Evolutionary conservation across 2,329 filamentous ascomycete genomes (phyloP).

Genomic region (Scedosporium minutisporum): DNA sequence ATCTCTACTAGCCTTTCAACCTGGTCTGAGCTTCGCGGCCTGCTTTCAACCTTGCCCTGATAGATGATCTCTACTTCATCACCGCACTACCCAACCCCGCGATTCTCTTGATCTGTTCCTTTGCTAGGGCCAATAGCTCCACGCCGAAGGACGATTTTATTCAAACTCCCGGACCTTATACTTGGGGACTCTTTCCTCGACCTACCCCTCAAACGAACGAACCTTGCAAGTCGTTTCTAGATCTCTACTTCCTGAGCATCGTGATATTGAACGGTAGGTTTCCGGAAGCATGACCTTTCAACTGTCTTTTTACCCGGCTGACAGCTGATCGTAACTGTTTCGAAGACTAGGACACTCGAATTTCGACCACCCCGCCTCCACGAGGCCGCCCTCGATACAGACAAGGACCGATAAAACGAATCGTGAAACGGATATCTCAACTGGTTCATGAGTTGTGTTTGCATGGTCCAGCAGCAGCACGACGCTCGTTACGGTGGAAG

Average conservation of each 20-base stretch:
- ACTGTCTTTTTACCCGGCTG: not conserved
- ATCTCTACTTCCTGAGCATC: not conserved
- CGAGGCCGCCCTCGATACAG: not conserved
- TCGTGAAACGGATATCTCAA: not conserved
- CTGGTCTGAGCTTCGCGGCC: too few relatives aligned
- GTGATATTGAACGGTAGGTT: not conserved
- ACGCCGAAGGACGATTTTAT: too few relatives aligned
- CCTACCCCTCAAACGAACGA: not conserved
- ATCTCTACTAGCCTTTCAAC: too few relatives aligned
- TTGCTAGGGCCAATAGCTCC: too few relatives aligned
- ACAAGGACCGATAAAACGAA: too few relatives aligned
- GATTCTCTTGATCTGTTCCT: too few relatives aligned
- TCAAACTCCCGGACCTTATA: too few relatives aligned
- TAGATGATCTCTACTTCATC: too few relatives aligned
- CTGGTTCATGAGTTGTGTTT: slow-evolving; percentile 1
- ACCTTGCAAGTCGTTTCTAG: not conserved
- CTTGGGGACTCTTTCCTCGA: not conserved
- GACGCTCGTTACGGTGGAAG: slow-evolving; percentile 4
- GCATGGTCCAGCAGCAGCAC: not conserved
- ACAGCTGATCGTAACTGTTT: not conserved
- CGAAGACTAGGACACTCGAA: too few relatives aligned
- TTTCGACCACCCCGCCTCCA: not conserved
- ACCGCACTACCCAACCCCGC: too few relatives aligned
- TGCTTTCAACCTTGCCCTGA: too few relatives aligned
- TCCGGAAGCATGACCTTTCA: not conserved